Evolutionary conservation across 305 asterid species (phyloP), one percentile per base, ranked within the genome.

Genomic region (Fraxinus paxiana): DNA sequence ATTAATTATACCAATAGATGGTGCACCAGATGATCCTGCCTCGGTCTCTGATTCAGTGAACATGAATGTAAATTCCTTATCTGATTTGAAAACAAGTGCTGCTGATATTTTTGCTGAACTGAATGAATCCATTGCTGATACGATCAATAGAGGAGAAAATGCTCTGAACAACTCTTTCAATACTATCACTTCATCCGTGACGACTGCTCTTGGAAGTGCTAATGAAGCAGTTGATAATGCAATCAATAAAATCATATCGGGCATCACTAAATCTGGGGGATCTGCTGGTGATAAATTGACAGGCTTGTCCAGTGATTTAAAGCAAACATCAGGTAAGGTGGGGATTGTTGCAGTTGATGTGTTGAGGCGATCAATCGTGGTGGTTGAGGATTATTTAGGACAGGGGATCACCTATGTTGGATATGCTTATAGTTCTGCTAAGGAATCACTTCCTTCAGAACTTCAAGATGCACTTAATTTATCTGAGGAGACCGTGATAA

Each of bases 391-490:
- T 87, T 87, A 88, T 83, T 77, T 93, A 24, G 77, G 80, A 61
- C 77, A 46, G 75, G 97, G 97, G 72, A 90, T 85, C 41, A 88
- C 87, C 59, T 87, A 78, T 81, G 85, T 88, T 82, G 97, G 88
- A 80, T 91, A 88, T 87, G 90, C 87, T 82, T 95, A 93, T 81
- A 87, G 86, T 79, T 88, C 92, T 34, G 89, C 87, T 35, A 95
- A 93, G 89, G 92, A 85, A 35, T 75, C 91, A 82, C 94, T 95
- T 79, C 98, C 98, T 73, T 82, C 82, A 46, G 94, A 91, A 54
- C 74, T 90, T 75, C 93, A 78, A 86, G 90, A 88, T 71, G 87
- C 84, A 31, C 84, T 95, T 65, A 85, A 82, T 79, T 86, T 81
- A 37, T 87, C 97, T 4, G 97, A 90, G 85, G 92, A 86, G 65